Evolutionary conservation across 805 yeast species (phyloP).

Genomic region (Myxozyma monticola): DNA sequence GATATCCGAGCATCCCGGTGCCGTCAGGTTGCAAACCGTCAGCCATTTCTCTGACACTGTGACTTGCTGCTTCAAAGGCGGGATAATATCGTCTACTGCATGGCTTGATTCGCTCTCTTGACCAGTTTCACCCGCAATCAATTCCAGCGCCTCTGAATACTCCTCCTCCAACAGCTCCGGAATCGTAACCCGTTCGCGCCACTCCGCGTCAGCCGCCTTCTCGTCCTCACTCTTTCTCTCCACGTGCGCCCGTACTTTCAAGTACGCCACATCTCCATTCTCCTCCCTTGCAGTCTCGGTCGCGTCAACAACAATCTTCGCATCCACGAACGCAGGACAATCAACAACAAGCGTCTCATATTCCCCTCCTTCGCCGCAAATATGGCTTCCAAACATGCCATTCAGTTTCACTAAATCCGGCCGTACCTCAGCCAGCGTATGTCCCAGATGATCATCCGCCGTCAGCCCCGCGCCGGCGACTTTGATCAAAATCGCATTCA

Average conservation of each 20-base stretch:
- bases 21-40: slow-evolving; percentile 3
- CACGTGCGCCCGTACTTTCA: slow-evolving; percentile 55
- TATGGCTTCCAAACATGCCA: slow-evolving; percentile 72
- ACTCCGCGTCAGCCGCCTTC: slow-evolving; percentile 24
- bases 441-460: slow-evolving; percentile 63
- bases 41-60: background rate
- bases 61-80: background rate
- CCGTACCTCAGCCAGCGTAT: slow-evolving; percentile 59
- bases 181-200: slow-evolving; percentile 1
- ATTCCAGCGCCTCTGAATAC: slow-evolving; percentile 35
- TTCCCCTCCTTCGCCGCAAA: slow-evolving; percentile 99
- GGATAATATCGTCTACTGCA: background rate
- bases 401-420: slow-evolving; percentile 59
- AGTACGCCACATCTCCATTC: slow-evolving; percentile 67
- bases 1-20: background rate
- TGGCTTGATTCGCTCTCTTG: background rate
- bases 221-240: too few species aligned
- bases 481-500: slow-evolving; percentile 84
- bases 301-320: slow-evolving; percentile 48
- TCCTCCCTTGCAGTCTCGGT: slow-evolving; percentile 26
- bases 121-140: background rate
- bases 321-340: slow-evolving; percentile 72
- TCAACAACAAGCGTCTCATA: slow-evolving; percentile 91
- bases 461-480: slow-evolving; percentile 88
- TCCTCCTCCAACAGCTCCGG: slow-evolving; percentile 39